A percentile compares a stretch with the other conserved stretches of the same genome.
These are phyloP conservation scores for Picocystis sp. DNA, from an alignment of 163 green algal genomes.

Conservation along the genomic window DNA sequence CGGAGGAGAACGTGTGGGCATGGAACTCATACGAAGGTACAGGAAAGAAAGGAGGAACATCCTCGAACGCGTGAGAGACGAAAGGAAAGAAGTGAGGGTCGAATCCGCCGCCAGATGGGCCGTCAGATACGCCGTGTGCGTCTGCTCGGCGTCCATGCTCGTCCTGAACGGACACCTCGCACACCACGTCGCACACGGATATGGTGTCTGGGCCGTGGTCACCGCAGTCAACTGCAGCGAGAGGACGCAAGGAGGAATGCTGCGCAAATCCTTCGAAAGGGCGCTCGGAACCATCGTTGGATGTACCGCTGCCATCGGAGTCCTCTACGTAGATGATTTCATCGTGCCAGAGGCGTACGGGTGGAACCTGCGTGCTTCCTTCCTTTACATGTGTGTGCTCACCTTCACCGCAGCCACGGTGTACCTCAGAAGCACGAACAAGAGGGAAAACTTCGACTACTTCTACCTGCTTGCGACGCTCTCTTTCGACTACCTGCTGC, in stretches of 20 bases:
- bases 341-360: slow-evolving; percentile 5
- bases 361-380: slow-evolving; percentile 1
- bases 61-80: no score
- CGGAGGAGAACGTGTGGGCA: no score
- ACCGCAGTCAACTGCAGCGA: slow-evolving; percentile 9
- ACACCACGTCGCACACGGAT: slow-evolving; percentile 4
- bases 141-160: slow-evolving; percentile 3
- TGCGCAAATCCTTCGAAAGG: slow-evolving; percentile 7
- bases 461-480: slow-evolving; percentile 7
- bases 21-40: no score
- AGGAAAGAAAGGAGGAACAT: no score
- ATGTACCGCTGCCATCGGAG: not conserved
- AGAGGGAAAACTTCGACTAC: slow-evolving; percentile 3
- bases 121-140: not conserved
- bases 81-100: no score
- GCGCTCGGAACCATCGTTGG: slow-evolving; percentile 6
- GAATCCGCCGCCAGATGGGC: slow-evolving; percentile 2
- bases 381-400: slow-evolving; percentile 1
- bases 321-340: slow-evolving; percentile 7
- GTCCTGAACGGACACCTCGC: slow-evolving; percentile 5
- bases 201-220: slow-evolving; percentile 7
- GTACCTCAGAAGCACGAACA: not conserved
- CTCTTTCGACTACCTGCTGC: slow-evolving; percentile 6
- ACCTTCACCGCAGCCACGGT: slow-evolving; percentile 2
- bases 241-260: slow-evolving; percentile 5